Evolutionary conservation across 2,329 filamentous ascomycete genomes (phyloP), one percentile per base, ranked within the genome.

Genomic region (Aspergillus eucalypticola): DNA sequence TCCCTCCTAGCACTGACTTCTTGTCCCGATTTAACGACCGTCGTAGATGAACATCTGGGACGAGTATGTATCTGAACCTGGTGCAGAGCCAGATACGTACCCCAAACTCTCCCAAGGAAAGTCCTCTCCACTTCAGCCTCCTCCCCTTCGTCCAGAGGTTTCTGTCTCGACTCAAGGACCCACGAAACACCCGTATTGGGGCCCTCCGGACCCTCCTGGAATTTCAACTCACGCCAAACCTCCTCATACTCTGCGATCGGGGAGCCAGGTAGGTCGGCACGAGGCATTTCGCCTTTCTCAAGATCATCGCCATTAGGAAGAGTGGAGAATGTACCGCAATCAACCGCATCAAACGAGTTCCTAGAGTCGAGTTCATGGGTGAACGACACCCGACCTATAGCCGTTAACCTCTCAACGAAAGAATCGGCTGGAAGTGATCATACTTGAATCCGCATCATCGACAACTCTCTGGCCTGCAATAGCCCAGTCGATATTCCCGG

Each of bases 211-310:
- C 75, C 70, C 2, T 61, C 54, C 8, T 54, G 56, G 10, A 79
- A 68, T 2, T 74, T 67, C 2, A 78, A 71, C 44, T 86, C 83
- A 1, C 76, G 72, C 88, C 88, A 91, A 2, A 89, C 70, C 72
- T 91, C 89, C 70, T 90, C 88, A 65, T 92, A 91, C 7, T 71
- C 67, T 3, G 69, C 69, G 0, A 75, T 60, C 2, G 71, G 72
- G 8, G 66, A 65, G 2, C 72, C 73, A 0, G 72, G 69, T 0
- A 72, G 56, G 64, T 78, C 74, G 21, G 69, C 67, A 13, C 73
- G 74, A 21, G 75, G 69, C 77, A 79, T 79, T 1, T 64, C 65
- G 0, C 77, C 77, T 0, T 67, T 73, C 58, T 79, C 77, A 0
- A 79, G 69, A 32, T 74, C 72, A 49, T 79, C 75, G 2, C 77